phyloP scores from a whole-genome alignment of 2,329 filamentous ascomycete species.

The Scopulariopsis brevicaulis region DNA sequence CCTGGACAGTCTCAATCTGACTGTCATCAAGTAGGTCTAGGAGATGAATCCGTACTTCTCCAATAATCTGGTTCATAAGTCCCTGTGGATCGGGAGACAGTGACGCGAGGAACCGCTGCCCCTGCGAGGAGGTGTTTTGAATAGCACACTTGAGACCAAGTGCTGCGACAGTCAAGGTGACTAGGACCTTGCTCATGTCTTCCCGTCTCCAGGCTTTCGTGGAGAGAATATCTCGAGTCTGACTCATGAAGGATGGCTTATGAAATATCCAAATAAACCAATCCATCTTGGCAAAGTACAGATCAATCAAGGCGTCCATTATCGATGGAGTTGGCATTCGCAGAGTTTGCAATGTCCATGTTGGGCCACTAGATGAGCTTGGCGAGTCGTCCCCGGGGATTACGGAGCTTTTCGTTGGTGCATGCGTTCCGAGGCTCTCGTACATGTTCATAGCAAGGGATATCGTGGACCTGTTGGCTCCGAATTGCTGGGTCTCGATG shows the following conservation, averaged over 20 bases:
- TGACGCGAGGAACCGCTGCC: not conserved
- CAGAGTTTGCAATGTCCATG: constrained; percentile 5
- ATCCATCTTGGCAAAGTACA: constrained; percentile 11
- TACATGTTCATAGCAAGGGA: constrained; percentile 6
- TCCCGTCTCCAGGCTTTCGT: constrained; percentile 6
- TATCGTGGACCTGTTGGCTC: constrained; percentile 7
- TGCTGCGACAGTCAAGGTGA: constrained; percentile 7
- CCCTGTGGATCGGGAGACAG: constrained; percentile 3
- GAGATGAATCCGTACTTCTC: constrained; percentile 8
- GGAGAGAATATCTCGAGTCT: constrained; percentile 5
- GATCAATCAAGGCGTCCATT: constrained; percentile 8
- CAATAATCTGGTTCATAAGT: constrained; percentile 7
- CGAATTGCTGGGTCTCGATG: constrained; percentile 5
- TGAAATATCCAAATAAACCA: constrained; percentile 12
- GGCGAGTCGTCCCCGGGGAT: constrained; percentile 3
- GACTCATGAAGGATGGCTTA: constrained; percentile 8
- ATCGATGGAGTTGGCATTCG: constrained; percentile 1
- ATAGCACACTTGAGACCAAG: constrained; percentile 9
- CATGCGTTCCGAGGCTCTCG: constrained; percentile 3
- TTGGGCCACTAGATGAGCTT: not conserved
- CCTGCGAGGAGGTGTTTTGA: constrained; percentile 7
- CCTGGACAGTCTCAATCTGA: constrained; percentile 8
- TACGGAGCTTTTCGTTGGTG: constrained; percentile 1
- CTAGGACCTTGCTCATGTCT: constrained; percentile 7
- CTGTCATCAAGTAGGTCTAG: constrained; percentile 8